Evolutionary conservation across 164 flowering plant genomes (phyloP), one percentile per base, ranked within the genome.

Genomic region (Santalum album): DNA sequence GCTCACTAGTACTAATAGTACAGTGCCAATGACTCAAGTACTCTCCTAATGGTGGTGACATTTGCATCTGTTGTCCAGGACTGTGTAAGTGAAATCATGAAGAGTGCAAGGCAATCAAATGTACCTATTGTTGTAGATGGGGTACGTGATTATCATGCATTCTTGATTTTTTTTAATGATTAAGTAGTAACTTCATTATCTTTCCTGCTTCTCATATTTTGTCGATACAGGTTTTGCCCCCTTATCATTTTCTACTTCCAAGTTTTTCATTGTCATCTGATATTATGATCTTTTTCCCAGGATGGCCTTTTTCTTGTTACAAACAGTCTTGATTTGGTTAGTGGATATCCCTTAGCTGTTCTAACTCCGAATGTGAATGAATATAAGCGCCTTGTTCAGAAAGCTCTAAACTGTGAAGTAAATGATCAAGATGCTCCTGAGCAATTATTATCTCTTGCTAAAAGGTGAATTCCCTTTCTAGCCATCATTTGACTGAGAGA

Each of bases 221-320:
- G 43, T 24, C 14, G 17, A 26, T 53, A 29, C 25, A 43, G 19
- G 16, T 25, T 29, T 29, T 29, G 34, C 34, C 34, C 4, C 34
- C 34, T 29, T 29, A 29, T 29, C 39, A 21, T 15, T 2, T 21
- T 46, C 32, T 45, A 27, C 17, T 29, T 25, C 59, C 23, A 32
- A 42, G 15, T 38, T 38, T 42, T n/a, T 42, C 40, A 6, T 48
- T 49, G 25, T 29, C 17, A 27, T 39, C 35, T 48, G 39, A 12
- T 55, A 43, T 17, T 58, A 24, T n/a, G n/a, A 34, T 18, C 36
- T 60, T 68, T 54, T 45, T 45, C 25, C 17, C 80, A 90, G 99
- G 99, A 94, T 75, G 99, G 97, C 25, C 90, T 94, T n/a, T 94
- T 83, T 79, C 95, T 90, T 63, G 87, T 94, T 39, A 90, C 99